These are phyloP conservation scores for Zygotorulaspora florentina DNA, from an alignment of 805 yeast species.

Conservation along the genomic window DNA sequence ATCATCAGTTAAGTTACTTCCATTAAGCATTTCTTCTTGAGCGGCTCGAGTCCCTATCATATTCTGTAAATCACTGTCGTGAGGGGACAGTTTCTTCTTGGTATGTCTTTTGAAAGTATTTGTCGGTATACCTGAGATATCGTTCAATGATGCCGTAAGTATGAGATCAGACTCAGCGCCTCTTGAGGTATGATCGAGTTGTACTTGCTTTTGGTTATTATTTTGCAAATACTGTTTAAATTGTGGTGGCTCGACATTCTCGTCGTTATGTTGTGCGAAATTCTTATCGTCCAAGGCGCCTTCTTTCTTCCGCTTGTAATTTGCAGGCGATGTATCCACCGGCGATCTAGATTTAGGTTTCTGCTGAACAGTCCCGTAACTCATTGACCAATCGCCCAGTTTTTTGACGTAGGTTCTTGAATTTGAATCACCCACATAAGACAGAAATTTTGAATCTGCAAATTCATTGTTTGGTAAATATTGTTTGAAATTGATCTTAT, in stretches of 20 bases:
- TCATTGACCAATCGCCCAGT: conserved; percentile 27
- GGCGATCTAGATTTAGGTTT: conserved; percentile 10
- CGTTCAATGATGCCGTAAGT: conserved; percentile 27
- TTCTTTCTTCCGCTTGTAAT: neutral
- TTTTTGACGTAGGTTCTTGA: conserved; percentile 15
- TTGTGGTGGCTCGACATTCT: conserved; percentile 23
- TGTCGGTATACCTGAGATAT: conserved; percentile 28
- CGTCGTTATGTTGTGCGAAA: neutral
- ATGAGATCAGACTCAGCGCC: conserved; percentile 21
- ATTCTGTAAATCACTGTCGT: conserved; percentile 1
- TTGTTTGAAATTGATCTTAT: conserved; percentile 13
- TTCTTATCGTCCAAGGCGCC: neutral
- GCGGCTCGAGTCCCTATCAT: neutral
- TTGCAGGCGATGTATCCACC: neutral
- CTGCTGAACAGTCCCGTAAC: conserved; percentile 25
- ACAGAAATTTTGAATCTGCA: conserved; percentile 18
- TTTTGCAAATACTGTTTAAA: conserved; percentile 23
- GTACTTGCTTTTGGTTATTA: neutral
- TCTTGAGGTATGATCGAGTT: neutral
- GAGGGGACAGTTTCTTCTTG: conserved; percentile 1
- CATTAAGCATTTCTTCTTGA: neutral
- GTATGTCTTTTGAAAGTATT: conserved; percentile 27
- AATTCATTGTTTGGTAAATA: conserved; percentile 18
- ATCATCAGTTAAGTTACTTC: neutral
- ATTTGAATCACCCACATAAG: conserved; percentile 12